Conservation (phyloP, 139 green algal genomes). For the Chlorella sp. region DNA sequence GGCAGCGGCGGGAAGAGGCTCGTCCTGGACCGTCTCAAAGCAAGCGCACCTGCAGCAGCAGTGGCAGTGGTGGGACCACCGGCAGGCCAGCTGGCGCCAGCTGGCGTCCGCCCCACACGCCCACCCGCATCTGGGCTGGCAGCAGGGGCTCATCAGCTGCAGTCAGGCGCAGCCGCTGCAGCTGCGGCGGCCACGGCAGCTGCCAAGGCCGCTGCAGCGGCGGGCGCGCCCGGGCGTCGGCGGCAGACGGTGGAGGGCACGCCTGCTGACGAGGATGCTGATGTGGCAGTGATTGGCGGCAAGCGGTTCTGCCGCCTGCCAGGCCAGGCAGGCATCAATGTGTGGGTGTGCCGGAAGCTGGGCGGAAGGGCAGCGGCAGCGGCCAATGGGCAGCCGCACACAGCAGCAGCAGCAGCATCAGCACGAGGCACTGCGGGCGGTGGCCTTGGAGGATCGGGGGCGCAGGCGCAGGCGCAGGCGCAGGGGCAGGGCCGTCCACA, state of each 20-base stretch:
- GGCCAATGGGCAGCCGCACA: not conserved
- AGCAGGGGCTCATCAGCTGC: not conserved
- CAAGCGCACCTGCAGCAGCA: not conserved
- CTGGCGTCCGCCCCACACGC: not conserved
- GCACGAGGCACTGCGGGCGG: not conserved
- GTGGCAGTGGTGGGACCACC: not conserved
- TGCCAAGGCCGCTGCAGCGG: not conserved
- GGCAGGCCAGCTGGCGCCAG: not conserved
- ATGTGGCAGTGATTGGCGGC: constrained; percentile 12
- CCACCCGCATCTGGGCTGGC: not conserved
- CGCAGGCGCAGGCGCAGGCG: no score
- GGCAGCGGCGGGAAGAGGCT: not conserved
- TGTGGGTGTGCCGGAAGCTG: constrained; percentile 27
- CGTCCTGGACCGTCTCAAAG: not conserved
- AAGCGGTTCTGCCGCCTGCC: constrained; percentile 17
- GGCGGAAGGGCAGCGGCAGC: not conserved
- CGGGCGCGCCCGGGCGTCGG: not conserved
- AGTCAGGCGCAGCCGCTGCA: not conserved
- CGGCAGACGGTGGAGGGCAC: not conserved
- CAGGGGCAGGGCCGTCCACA: no score
- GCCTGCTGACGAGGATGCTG: not conserved
- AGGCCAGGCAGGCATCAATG: constrained; percentile 6
- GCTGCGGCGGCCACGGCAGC: not conserved
- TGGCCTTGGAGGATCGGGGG: not conserved
- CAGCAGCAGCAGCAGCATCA: not conserved